Percentiles rank a stretch among this genome's conserved stretches.
Evolutionary conservation across 352 stramenopile genomes (phyloP).

Genomic region (Peronospora farinosa): DNA sequence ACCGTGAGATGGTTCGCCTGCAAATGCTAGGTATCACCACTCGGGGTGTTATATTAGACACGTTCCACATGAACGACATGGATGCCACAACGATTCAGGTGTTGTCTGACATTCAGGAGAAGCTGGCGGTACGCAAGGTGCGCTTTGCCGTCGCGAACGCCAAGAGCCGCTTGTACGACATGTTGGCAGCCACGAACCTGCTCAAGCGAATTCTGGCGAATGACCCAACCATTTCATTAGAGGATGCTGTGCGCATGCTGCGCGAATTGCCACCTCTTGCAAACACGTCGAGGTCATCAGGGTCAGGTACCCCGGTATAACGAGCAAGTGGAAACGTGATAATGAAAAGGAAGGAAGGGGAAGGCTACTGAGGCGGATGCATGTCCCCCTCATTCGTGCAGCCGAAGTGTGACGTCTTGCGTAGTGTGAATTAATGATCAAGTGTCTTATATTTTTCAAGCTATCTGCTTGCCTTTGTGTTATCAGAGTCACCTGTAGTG

Average conservation of each 20-base stretch:
- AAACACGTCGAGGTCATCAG: neutral
- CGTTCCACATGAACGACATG: slow-evolving; percentile 23
- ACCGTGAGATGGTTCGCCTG: slow-evolving; percentile 12
- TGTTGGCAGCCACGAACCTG: slow-evolving; percentile 13
- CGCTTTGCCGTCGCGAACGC: slow-evolving; percentile 15
- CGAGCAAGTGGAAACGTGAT: neutral
- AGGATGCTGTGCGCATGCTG: slow-evolving; percentile 12
- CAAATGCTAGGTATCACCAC: slow-evolving; percentile 13
- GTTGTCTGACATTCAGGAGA: slow-evolving; percentile 18
- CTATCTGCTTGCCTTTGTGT: no score
- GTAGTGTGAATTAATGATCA: slow-evolving; percentile 8
- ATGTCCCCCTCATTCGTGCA: neutral
- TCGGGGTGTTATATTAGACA: slow-evolving; percentile 15
- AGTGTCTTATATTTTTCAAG: no score
- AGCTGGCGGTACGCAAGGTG: slow-evolving; percentile 15
- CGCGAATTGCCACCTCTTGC: slow-evolving; percentile 10
- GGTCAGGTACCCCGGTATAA: slow-evolving; percentile 10
- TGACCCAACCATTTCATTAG: slow-evolving; percentile 17
- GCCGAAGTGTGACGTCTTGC: neutral
- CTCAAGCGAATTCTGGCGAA: slow-evolving; percentile 16
- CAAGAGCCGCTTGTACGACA: slow-evolving; percentile 16
- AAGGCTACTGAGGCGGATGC: neutral
- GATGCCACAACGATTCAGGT: slow-evolving; percentile 22
- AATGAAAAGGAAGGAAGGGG: slow-evolving; percentile 3
- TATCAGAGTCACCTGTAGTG: no score